A percentile compares a stretch with the other conserved stretches of the same genome.
Conservation (phyloP, 208 protist genomes). For the Leishmania arabica region DNA sequence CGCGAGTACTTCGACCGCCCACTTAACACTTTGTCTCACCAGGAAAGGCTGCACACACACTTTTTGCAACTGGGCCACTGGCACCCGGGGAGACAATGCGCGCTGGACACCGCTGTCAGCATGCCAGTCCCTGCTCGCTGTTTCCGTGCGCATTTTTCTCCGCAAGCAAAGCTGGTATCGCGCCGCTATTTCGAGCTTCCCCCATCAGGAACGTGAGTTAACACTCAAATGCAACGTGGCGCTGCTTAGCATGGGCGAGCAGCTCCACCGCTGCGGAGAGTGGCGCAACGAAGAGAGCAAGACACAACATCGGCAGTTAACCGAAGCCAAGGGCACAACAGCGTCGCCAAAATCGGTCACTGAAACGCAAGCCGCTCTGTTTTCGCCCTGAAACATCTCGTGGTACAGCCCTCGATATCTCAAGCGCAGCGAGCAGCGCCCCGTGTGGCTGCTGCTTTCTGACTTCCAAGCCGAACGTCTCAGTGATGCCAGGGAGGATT, state of each 20-base stretch:
- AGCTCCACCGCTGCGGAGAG: not conserved
- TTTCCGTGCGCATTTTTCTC: not conserved
- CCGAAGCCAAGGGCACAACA: not conserved
- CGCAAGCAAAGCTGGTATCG: not conserved
- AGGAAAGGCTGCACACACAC: not conserved
- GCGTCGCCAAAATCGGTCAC: not conserved
- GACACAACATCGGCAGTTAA: not conserved
- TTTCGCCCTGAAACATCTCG: not conserved
- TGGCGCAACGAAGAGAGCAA: not conserved
- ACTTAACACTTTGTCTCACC: not conserved
- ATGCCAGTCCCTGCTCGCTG: not conserved
- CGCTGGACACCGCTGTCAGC: not conserved
- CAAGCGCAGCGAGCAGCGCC: constrained; percentile 16
- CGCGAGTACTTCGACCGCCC: not conserved
- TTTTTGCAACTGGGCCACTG: not conserved
- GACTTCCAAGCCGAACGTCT: constrained; percentile 8
- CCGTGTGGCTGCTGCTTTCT: constrained; percentile 30
- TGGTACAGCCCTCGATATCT: not conserved
- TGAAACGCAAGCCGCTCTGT: not conserved
- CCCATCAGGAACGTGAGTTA: not conserved
- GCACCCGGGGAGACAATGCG: not conserved
- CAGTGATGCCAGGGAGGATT: not conserved
- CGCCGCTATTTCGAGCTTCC: not conserved
- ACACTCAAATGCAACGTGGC: not conserved
- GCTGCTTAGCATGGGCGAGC: not conserved